A percentile compares a stretch with the other conserved stretches of the same genome.
Conservation (phyloP, 2,329 filamentous ascomycete species). For the Aspergillus oerlinghausenensis region DNA sequence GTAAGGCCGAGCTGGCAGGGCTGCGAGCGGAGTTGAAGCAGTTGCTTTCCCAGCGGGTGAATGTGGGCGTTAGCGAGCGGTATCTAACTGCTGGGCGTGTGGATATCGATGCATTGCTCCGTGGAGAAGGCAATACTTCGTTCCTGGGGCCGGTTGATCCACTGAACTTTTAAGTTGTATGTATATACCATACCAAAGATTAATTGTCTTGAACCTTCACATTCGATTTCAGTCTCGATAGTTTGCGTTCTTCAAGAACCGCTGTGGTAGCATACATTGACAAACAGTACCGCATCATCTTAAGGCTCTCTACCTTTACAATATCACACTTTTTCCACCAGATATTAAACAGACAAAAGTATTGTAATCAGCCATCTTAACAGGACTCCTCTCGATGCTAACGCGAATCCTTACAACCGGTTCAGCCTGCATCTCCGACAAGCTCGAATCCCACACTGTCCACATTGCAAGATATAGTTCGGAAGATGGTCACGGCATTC, state of each 20-base stretch:
- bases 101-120: constrained; percentile 69
- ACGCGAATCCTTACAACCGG: constrained; percentile 3
- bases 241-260: not conserved
- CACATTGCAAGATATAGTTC: constrained; percentile 7
- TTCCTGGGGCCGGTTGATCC: constrained; percentile 58
- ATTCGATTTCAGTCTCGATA: too few relatives aligned
- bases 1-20: constrained; percentile 67
- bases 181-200: constrained; percentile 2
- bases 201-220: not conserved
- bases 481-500: constrained; percentile 4
- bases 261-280: not conserved
- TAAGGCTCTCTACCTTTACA: not conserved
- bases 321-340: not conserved
- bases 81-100: constrained; percentile 76
- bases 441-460: constrained; percentile 3
- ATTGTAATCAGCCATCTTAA: not conserved
- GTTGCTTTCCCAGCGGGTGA: constrained; percentile 69
- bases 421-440: constrained; percentile 11
- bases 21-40: constrained; percentile 68
- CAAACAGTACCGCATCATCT: not conserved
- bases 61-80: constrained; percentile 79
- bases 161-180: constrained; percentile 31
- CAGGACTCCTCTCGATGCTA: not conserved
- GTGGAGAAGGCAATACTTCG: constrained; percentile 57
- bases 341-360: not conserved